A percentile compares a stretch with the other conserved stretches of the same genome.
phyloP scores from a whole-genome alignment of 2,329 filamentous ascomycete species.

The Taxawa tesnikishii region DNA sequence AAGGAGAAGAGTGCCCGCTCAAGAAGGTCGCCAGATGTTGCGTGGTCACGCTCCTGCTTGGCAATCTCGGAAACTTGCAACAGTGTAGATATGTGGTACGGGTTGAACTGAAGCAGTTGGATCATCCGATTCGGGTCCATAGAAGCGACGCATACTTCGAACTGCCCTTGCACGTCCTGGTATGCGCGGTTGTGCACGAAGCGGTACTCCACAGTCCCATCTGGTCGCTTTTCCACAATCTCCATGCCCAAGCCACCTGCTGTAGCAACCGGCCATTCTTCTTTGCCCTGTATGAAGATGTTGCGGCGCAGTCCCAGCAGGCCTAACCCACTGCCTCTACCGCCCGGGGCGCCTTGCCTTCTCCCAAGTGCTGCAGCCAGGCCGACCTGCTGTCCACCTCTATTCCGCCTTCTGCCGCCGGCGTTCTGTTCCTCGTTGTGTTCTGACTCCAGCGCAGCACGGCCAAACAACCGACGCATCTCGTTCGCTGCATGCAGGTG shows the following conservation, averaged over 20 bases:
- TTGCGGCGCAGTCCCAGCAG: constrained; percentile 66
- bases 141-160: constrained; percentile 65
- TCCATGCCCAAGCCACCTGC: constrained; percentile 79
- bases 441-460: constrained; percentile 45
- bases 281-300: constrained; percentile 74
- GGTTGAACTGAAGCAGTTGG: constrained; percentile 57
- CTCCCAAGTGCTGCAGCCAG: constrained; percentile 40
- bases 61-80: constrained; percentile 87
- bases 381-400: constrained; percentile 41
- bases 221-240: constrained; percentile 40
- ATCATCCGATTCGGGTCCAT: constrained; percentile 81
- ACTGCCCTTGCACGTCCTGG: constrained; percentile 60
- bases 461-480: constrained; percentile 68
- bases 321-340: constrained; percentile 51
- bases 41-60: constrained; percentile 80
- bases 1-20: constrained; percentile 89
- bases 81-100: constrained; percentile 89
- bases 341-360: constrained; percentile 39
- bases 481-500: constrained; percentile 81
- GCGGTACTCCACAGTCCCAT: constrained; percentile 59
- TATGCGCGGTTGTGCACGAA: constrained; percentile 68
- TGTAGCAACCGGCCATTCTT: constrained; percentile 71
- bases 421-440: constrained; percentile 39
- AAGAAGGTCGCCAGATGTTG: constrained; percentile 73
- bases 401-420: constrained; percentile 42